These are phyloP conservation scores for Boletus fagicola DNA, from an alignment of 768 basidiomycete species.

Conservation along the genomic window DNA sequence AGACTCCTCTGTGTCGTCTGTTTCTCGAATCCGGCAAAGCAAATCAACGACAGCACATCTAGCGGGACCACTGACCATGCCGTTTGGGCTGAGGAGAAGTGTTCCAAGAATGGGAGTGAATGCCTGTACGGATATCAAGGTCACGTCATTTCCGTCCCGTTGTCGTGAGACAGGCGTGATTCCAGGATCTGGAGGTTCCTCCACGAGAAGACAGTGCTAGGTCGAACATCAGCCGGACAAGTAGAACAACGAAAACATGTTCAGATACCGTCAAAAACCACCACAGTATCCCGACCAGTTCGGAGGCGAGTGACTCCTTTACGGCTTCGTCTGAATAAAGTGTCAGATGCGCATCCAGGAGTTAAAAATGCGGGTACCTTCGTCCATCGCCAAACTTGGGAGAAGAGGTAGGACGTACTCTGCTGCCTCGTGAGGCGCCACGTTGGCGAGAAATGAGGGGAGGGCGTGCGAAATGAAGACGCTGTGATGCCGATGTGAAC, in stretches of 20 bases:
- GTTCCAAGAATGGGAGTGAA: conserved; percentile 93
- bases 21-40: conserved; percentile 63
- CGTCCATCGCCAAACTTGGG: conserved; percentile 78
- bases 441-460: conserved; percentile 70
- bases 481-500: conserved; percentile 40
- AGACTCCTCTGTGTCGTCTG: conserved; percentile 44
- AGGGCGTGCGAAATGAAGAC: conserved; percentile 85
- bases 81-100: conserved; percentile 78
- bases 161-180: conserved; percentile 12
- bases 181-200: conserved; percentile 36
- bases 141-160: conserved; percentile 24
- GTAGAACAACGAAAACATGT: conserved; percentile 2
- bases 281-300: conserved; percentile 83
- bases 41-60: conserved; percentile 77
- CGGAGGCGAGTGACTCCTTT: conserved; percentile 81
- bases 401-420: conserved; percentile 94
- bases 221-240: conserved; percentile 4
- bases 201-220: conserved; percentile 67
- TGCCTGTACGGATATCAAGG: conserved; percentile 69
- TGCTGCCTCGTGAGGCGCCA: conserved; percentile 83
- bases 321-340: conserved; percentile 69
- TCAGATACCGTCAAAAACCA: conserved; percentile 76
- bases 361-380: conserved; percentile 48
- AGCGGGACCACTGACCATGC: conserved; percentile 67
- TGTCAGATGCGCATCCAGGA: conserved; percentile 5